A percentile compares a stretch with the other conserved stretches of the same genome.
phyloP scores from a whole-genome alignment of 1,284 basidiomycete species.

The Cryptococcus maquisensis region DNA sequence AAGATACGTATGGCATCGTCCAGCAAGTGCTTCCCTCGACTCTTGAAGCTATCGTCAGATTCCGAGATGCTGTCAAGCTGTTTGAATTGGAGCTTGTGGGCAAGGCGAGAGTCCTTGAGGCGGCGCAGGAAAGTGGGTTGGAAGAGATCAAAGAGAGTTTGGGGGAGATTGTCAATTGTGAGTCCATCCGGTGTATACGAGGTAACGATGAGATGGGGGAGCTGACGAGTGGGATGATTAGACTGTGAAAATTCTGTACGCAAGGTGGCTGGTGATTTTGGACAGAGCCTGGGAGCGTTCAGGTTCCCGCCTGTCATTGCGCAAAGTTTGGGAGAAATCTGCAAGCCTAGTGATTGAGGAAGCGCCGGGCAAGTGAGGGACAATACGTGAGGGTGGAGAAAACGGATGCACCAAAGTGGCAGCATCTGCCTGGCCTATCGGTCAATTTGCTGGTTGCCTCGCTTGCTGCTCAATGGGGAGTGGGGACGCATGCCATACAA shows the following conservation, averaged over 20 bases:
- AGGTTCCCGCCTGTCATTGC: slow-evolving; percentile 35
- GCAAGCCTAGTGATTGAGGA: slow-evolving; percentile 6
- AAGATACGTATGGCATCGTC: slow-evolving; percentile 43
- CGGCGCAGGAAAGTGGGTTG: slow-evolving; percentile 7
- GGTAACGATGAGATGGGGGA: background rate
- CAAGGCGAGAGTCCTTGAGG: slow-evolving; percentile 14
- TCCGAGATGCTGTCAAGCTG: slow-evolving; percentile 19
- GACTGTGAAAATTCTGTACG: slow-evolving; percentile 26
- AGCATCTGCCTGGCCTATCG: too few relatives aligned
- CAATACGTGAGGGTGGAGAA: too few relatives aligned
- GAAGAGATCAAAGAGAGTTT: slow-evolving; percentile 8
- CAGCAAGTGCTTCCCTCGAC: slow-evolving; percentile 40
- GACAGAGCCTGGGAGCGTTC: slow-evolving; percentile 36
- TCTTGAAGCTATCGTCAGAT: slow-evolving; percentile 40
- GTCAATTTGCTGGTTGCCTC: too few relatives aligned
- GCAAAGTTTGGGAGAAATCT: slow-evolving; percentile 30
- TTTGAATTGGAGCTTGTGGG: background rate
- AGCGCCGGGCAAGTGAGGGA: background rate
- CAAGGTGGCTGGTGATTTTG: slow-evolving; percentile 33
- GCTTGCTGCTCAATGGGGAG: too few relatives aligned
- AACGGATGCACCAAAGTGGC: too few relatives aligned
- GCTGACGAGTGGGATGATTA: slow-evolving; percentile 4
- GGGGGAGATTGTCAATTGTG: slow-evolving; percentile 7
- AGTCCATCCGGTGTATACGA: background rate
- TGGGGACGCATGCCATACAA: too few relatives aligned